Evolutionary conservation across 1,284 basidiomycete species (phyloP), one percentile per base, ranked within the genome.

Genomic region (Malassezia obtusa): DNA sequence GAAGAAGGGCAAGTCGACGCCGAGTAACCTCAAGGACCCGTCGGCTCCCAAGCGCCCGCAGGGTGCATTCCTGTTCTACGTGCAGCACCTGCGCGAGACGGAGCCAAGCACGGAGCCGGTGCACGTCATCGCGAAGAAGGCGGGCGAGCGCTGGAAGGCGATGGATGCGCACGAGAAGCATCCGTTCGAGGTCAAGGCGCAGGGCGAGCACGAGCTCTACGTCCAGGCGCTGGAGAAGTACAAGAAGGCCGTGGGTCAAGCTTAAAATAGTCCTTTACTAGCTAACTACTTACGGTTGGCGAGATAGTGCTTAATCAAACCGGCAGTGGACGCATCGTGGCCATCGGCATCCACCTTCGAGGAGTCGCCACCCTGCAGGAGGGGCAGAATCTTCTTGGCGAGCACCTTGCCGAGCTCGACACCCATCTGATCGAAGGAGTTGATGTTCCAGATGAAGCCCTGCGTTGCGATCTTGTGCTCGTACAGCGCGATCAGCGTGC

Each of bases 381-480:
- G 88, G 4, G 84, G 81, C 48, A 96, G 80, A 68, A 98, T 96
- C 67, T 85, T 86, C 82, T 95, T 95, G 8, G 92, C 90, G 39
- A 98, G 81, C 1, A 91, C 71, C 67, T 96, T 96, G 60, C 91
- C 92, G 46, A 96, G 84, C 77, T 68, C 64, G 8, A 67, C 65
- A 33, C 67, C 88, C 75, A 76, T 76, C 71, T 79, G 78, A 66
- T 79, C 78, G 75, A 87, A 98, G 10, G 89, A 92, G 80, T 98
- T 98, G 80, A 98, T 94, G 41, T 89, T 87, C 91, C 91, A 96
- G 60, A 96, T 81, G 45, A 87, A 86, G 71, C 92, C 92, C 76
- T 98, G 94, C 0, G 87, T 86, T 76, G 95, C 94, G 74, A 98
- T 95, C 81, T 98, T 98, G 81, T 98, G 92, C 78, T 98, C 92